Evolutionary conservation across 2,329 filamentous ascomycete species (phyloP).

Genomic region (Fusarium clavum): DNA sequence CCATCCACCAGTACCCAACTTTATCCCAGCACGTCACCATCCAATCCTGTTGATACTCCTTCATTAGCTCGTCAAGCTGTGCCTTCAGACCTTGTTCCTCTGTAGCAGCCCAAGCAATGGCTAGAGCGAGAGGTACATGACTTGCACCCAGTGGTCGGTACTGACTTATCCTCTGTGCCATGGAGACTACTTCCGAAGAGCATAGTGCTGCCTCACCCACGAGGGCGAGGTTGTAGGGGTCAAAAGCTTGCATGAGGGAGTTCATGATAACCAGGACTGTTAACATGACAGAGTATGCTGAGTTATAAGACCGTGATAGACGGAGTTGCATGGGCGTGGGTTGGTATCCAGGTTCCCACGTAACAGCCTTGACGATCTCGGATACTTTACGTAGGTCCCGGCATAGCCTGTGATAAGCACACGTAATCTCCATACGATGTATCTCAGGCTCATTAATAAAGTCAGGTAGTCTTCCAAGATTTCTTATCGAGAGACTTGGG

Average conservation of each 20-base stretch:
- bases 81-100: conserved; percentile 28
- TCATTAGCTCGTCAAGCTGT: conserved; percentile 18
- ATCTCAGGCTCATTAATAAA: conserved; percentile 36
- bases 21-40: conserved; percentile 26
- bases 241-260: conserved; percentile 36
- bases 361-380: conserved; percentile 28
- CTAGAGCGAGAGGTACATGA: conserved; percentile 24
- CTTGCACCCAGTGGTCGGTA: conserved; percentile 33
- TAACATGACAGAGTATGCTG: conserved; percentile 27
- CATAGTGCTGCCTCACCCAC: conserved; percentile 28
- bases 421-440: conserved; percentile 35
- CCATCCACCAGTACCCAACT: conserved; percentile 34
- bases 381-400: conserved; percentile 30
- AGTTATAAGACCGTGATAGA: conserved; percentile 15
- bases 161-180: conserved; percentile 18
- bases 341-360: conserved; percentile 7
- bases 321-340: conserved; percentile 30
- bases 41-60: conserved; percentile 36
- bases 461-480: conserved; percentile 27
- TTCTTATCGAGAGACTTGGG: conserved; percentile 29
- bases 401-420: conserved; percentile 27
- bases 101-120: conserved; percentile 34
- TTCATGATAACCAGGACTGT: conserved; percentile 21
- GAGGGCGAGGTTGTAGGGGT: conserved; percentile 23
- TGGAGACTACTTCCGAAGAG: conserved; percentile 23